These are phyloP conservation scores for Mangifera indica DNA, from an alignment of 345 rosid species.

Conservation along the genomic window DNA sequence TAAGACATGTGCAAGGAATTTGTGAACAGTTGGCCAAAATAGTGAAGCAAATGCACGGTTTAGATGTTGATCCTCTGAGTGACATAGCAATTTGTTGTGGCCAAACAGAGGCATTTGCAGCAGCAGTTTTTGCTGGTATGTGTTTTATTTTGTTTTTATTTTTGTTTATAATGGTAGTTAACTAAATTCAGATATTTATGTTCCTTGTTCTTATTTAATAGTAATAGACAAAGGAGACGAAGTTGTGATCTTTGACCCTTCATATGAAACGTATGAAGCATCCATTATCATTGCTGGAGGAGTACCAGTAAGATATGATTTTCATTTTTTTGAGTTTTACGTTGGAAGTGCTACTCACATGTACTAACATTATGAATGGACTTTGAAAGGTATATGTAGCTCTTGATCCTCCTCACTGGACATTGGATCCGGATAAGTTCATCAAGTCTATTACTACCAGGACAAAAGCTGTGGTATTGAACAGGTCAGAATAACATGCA, in stretches of 20 bases:
- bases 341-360: background rate
- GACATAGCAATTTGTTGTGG: constrained; percentile 65
- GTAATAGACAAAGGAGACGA: constrained; percentile 59
- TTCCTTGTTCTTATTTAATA: constrained; percentile 17
- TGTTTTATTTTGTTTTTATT: background rate
- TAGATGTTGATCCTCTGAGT: constrained; percentile 45
- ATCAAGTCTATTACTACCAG: constrained; percentile 37
- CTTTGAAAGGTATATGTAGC: constrained; percentile 48
- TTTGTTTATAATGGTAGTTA: background rate
- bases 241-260: constrained; percentile 59
- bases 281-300: constrained; percentile 57
- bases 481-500: constrained; percentile 41
- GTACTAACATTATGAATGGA: background rate
- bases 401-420: constrained; percentile 60
- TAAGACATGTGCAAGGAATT: constrained; percentile 65
- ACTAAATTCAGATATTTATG: background rate
- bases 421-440: constrained; percentile 44
- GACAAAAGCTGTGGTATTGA: constrained; percentile 54
- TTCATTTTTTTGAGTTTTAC: background rate
- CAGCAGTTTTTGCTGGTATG: constrained; percentile 50
- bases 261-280: constrained; percentile 52
- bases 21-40: constrained; percentile 43
- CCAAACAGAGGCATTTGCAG: constrained; percentile 70
- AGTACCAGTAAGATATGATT: constrained; percentile 41
- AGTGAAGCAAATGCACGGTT: constrained; percentile 39